Conservation (phyloP, 371 early-diverging fungal species). For the Entomophthora muscae region DNA sequence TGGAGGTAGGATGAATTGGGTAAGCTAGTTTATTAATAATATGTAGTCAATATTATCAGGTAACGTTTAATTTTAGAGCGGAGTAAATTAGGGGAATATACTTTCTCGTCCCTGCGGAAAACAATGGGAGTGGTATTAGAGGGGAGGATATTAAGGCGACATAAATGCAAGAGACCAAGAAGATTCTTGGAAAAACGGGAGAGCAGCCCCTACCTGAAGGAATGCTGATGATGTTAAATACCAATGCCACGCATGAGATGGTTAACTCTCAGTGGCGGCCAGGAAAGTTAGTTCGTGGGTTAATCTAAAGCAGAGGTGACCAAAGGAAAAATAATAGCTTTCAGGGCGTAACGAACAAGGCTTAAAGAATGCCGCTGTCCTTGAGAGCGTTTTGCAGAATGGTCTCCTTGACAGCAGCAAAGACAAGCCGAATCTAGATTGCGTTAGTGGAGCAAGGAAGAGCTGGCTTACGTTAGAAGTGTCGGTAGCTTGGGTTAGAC, state of each 20-base stretch:
- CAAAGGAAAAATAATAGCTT: background rate
- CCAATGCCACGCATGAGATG: too few relatives aligned
- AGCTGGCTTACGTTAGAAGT: conserved; percentile 42
- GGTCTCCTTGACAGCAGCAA: conserved; percentile 62
- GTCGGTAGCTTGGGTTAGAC: conserved; percentile 60
- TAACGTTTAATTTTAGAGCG: too few relatives aligned
- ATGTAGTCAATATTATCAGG: too few relatives aligned
- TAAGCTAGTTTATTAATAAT: too few relatives aligned
- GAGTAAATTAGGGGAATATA: background rate
- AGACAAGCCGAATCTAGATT: conserved; percentile 26
- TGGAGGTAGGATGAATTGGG: too few relatives aligned
- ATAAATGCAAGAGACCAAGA: background rate
- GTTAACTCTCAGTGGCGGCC: background rate
- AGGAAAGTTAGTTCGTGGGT: background rate
- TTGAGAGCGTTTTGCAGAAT: conserved; percentile 46
- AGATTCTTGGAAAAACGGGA: background rate
- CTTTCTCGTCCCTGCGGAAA: background rate
- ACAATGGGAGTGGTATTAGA: background rate
- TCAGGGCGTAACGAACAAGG: background rate
- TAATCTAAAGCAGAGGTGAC: background rate
- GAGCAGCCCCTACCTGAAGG: background rate
- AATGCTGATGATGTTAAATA: background rate
- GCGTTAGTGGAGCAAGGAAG: background rate
- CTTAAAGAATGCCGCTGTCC: conserved; percentile 43
- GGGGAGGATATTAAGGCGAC: background rate